Evolutionary conservation across 495 filamentous ascomycete genomes (phyloP), one percentile per base, ranked within the genome.

Genomic region (Pseudotulostoma volvatum): DNA sequence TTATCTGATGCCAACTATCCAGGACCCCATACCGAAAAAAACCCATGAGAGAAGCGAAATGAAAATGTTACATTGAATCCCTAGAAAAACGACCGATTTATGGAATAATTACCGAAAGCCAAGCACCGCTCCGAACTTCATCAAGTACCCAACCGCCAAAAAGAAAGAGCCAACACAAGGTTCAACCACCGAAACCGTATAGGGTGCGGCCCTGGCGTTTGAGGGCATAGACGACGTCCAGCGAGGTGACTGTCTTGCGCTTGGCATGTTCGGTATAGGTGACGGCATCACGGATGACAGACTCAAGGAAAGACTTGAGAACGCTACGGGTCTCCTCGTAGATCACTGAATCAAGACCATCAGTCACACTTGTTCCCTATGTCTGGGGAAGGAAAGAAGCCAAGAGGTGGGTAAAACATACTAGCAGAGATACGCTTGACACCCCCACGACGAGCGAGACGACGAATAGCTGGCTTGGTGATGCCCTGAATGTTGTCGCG

Each of bases 141-240:
- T n/a, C n/a, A n/a, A n/a, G n/a, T n/a, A n/a, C n/a, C n/a, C n/a
- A n/a, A n/a, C n/a, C n/a, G n/a, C n/a, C n/a, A n/a, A n/a, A n/a
- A n/a, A n/a, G n/a, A n/a, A n/a, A n/a, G n/a, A n/a, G n/a, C n/a
- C n/a, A n/a, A n/a, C n/a, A n/a, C n/a, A n/a, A n/a, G n/a, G n/a
- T n/a, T 72, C 85, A 96, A 70, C 88, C 88, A 76, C 88, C 88
- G 75, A 96, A 96, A 70, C 87, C 87, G 68, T 95, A 93, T 19
- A 93, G 80, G 59, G 85, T 93, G 61, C 87, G 81, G 56, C 87
- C 87, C 69, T 90, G 84, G 63, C 87, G 76, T 76, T 92, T 90
- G 52, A 95, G 74, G 37, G 84, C 84, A 52, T 93, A 95, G 59
- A 95, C 87, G 16, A 95, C 87, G 55, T 95, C 87, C 44, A 93